Percentiles rank a stretch among this genome's conserved stretches.
Conservation (phyloP, 2,329 filamentous ascomycete genomes). For the Penicillium fuscoglaucum region DNA sequence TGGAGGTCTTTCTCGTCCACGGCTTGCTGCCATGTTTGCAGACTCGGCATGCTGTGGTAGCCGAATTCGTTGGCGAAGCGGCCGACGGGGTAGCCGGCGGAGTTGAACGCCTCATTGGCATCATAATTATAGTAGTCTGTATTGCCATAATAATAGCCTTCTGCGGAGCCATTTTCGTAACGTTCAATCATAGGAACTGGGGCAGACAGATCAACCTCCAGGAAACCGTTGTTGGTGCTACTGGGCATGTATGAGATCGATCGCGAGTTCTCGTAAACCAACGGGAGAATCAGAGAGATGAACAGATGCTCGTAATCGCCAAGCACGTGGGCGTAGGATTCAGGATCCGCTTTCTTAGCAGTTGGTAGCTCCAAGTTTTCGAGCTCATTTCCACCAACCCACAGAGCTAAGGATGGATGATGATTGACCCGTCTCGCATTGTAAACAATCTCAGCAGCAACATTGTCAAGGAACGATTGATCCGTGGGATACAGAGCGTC, state of each 20-base stretch:
- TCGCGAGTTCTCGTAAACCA: conserved; percentile 58
- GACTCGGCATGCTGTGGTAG: conserved; percentile 62
- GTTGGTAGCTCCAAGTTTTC: conserved; percentile 55
- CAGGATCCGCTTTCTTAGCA: conserved; percentile 48
- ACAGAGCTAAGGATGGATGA: conserved; percentile 57
- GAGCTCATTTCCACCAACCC: conserved; percentile 61
- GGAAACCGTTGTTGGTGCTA: conserved; percentile 61
- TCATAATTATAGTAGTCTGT: conserved; percentile 64
- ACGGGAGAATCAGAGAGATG: conserved; percentile 55
- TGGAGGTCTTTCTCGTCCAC: conserved; percentile 52
- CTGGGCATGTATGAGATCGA: conserved; percentile 63
- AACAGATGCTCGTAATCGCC: conserved; percentile 61
- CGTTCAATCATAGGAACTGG: conserved; percentile 56
- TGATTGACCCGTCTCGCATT: conserved; percentile 63
- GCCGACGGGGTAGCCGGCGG: conserved; percentile 57
- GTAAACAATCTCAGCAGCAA: conserved; percentile 57
- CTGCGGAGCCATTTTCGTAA: conserved; percentile 54
- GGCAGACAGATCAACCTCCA: conserved; percentile 54
- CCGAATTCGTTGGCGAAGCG: conserved; percentile 66
- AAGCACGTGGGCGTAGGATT: conserved; percentile 45
- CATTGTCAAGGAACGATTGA: conserved; percentile 56
- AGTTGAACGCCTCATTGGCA: conserved; percentile 54
- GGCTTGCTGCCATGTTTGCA: conserved; percentile 59
- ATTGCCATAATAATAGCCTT: conserved; percentile 58
- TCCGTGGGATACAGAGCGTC: conserved; percentile 61